Percentiles rank a stretch among this genome's conserved stretches.
phyloP scores from a whole-genome alignment of 106 monocot genomes.

The Platanthera zijinensis region DNA sequence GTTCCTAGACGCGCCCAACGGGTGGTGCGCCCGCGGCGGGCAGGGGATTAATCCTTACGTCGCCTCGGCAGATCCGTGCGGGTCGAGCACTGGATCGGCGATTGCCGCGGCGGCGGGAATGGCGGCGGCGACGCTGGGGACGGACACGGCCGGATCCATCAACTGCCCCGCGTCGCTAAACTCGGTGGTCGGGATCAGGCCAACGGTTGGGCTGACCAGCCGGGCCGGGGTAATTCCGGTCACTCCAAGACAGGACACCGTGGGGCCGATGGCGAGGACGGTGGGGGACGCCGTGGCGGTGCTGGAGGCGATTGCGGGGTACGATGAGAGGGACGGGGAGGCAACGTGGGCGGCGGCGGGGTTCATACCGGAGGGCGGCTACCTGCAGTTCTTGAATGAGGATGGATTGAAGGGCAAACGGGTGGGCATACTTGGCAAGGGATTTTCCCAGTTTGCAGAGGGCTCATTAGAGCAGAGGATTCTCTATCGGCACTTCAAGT shows the following conservation, averaged over 20 bases:
- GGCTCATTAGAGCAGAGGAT: conserved; percentile 9
- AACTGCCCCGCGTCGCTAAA: conserved; percentile 52
- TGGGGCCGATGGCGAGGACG: neutral
- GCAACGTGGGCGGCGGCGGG: conserved; percentile 35
- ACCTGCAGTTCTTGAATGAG: conserved; percentile 43
- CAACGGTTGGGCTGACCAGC: conserved; percentile 76
- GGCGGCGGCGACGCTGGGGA: conserved; percentile 56
- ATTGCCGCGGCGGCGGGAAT: conserved; percentile 69
- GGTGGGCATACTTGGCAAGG: conserved; percentile 38
- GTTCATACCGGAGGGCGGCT: conserved; percentile 55
- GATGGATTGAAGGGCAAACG: conserved; percentile 65
- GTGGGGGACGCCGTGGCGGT: conserved; percentile 43
- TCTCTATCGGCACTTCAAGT: neutral
- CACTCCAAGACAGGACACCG: conserved; percentile 36
- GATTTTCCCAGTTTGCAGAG: conserved; percentile 28
- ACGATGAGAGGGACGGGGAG: conserved; percentile 39
- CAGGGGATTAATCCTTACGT: conserved; percentile 32
- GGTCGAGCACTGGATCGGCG: conserved; percentile 75
- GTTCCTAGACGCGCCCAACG: conserved; percentile 15
- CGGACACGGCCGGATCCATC: conserved; percentile 74
- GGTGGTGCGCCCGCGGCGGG: conserved; percentile 57
- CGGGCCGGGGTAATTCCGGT: conserved; percentile 59
- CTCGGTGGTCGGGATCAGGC: conserved; percentile 71
- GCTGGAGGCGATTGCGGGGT: conserved; percentile 63
- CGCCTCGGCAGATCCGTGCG: conserved; percentile 40